These are phyloP conservation scores for Cicer chorassanicum DNA, from an alignment of 306 rosid species.

Conservation along the genomic window DNA sequence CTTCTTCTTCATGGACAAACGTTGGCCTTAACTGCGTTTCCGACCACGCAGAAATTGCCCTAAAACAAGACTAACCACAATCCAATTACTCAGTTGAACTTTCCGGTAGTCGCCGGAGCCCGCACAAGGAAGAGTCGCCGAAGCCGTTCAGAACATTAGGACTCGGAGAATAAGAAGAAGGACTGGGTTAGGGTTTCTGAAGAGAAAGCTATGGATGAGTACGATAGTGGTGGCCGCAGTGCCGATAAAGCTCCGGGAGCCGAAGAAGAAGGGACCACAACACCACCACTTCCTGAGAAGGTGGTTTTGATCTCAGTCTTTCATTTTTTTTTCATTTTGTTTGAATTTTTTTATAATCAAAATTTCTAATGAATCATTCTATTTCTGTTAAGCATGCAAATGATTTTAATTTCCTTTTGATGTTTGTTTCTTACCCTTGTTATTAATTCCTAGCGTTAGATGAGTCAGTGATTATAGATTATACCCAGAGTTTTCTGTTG, in stretches of 20 bases:
- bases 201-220: conserved; percentile 71
- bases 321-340: not conserved
- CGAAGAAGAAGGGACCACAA: conserved; percentile 68
- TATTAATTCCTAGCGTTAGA: not conserved
- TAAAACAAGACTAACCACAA: too few species aligned
- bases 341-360: not conserved
- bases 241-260: conserved; percentile 70
- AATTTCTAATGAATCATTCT: not conserved
- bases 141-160: conserved; percentile 26
- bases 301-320: conserved; percentile 42
- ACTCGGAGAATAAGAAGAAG: conserved; percentile 38
- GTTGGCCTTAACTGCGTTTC: conserved; percentile 50
- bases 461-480: not conserved
- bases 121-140: conserved; percentile 40
- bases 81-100: conserved; percentile 42
- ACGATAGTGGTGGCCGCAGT: conserved; percentile 77
- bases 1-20: conserved; percentile 58
- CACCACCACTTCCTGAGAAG: conserved; percentile 90
- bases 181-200: conserved; percentile 43
- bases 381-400: not conserved
- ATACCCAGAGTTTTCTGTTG: not conserved
- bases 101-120: conserved; percentile 40
- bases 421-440: not conserved
- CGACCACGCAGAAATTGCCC: conserved; percentile 44
- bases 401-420: not conserved